Evolutionary conservation across 2,329 filamentous ascomycete species (phyloP).

Genomic region (Ophiostoma quercus): DNA sequence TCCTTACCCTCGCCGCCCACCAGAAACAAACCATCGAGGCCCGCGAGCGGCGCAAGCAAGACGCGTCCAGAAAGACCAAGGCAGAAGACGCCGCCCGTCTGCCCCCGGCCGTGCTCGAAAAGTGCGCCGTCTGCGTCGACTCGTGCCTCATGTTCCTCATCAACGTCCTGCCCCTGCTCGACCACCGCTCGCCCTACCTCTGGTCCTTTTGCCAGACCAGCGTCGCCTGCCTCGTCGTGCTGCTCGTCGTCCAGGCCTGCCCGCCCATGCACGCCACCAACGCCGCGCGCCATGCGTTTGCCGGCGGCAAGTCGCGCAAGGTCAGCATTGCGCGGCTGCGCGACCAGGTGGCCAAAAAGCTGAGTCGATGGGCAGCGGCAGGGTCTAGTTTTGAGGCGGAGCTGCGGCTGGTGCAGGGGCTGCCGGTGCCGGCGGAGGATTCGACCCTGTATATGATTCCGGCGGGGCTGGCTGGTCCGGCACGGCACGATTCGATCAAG

Average conservation of each 20-base stretch:
- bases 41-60: not conserved
- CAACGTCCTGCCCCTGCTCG: conserved; percentile 36
- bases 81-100: not conserved
- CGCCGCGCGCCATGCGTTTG: not conserved
- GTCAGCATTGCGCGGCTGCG: conserved; percentile 31
- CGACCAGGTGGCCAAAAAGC: conserved; percentile 30
- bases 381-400: conserved; percentile 34
- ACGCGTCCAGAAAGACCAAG: too few relatives aligned
- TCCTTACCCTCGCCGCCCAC: conserved; percentile 31
- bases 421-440: conserved; percentile 17
- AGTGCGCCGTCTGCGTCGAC: conserved; percentile 34
- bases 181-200: conserved; percentile 37
- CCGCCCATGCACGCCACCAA: conserved; percentile 26
- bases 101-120: conserved; percentile 33
- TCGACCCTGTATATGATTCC: not conserved
- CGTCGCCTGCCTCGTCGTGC: conserved; percentile 35
- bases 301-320: not conserved
- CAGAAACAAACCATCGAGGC: conserved; percentile 13
- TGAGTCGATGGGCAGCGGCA: conserved; percentile 34
- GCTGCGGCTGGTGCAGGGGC: conserved; percentile 25
- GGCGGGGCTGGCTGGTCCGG: not conserved
- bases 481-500: not conserved
- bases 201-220: conserved; percentile 37
- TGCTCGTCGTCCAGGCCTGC: conserved; percentile 34
- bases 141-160: conserved; percentile 36